These are phyloP conservation scores for Aureobasidium leucospermi DNA, from an alignment of 2,329 filamentous ascomycete genomes.

Conservation along the genomic window DNA sequence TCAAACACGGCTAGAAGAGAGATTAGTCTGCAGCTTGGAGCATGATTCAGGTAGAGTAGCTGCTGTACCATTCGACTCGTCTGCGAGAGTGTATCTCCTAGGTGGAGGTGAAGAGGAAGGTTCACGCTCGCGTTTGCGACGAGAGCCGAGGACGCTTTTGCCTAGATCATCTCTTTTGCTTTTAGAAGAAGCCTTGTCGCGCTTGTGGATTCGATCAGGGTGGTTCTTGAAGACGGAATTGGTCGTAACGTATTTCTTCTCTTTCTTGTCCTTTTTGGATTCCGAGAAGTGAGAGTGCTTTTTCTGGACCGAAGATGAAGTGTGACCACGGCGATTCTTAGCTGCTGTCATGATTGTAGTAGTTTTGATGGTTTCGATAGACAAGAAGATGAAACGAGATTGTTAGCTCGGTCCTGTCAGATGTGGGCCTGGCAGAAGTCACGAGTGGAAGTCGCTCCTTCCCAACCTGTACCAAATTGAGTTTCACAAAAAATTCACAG, in stretches of 20 bases:
- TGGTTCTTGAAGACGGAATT: conserved; percentile 4
- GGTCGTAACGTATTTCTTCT: conserved; percentile 10
- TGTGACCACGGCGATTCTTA: background rate
- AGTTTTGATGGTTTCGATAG: background rate
- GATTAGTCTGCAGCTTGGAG: background rate
- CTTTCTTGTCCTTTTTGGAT: background rate
- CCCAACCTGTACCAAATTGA: background rate
- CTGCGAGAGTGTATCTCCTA: conserved; percentile 5
- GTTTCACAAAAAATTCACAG: background rate
- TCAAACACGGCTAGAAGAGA: conserved; percentile 14
- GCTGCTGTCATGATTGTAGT: background rate
- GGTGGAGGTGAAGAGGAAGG: conserved; percentile 5
- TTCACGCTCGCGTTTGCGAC: background rate
- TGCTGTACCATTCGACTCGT: conserved; percentile 13
- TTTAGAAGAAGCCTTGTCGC: background rate
- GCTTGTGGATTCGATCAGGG: background rate
- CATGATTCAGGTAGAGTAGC: background rate
- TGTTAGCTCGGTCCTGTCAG: background rate
- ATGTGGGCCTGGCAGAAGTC: background rate
- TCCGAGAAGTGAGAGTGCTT: background rate
- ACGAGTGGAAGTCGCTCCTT: background rate
- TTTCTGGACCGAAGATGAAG: background rate
- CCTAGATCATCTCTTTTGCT: background rate
- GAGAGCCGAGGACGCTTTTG: background rate
- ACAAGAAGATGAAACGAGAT: background rate